Evolutionary conservation across 129 eudicot genomes (phyloP), one percentile per base, ranked within the genome.

Genomic region (Sambucus nigra): DNA sequence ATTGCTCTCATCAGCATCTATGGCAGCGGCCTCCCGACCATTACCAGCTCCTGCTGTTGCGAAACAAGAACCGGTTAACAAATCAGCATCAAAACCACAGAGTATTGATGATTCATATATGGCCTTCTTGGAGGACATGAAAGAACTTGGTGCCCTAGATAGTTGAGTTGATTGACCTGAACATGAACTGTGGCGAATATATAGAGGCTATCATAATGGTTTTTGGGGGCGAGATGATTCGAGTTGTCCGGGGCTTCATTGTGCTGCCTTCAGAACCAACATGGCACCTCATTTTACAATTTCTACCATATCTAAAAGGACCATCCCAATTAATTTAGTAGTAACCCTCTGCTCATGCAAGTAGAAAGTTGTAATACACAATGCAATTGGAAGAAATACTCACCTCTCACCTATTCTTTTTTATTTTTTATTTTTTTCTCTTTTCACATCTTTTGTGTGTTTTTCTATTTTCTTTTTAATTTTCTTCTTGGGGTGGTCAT

Each of bases 41-140:
- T 53, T 53, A 21, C 79, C 86, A 63, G 72, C 81, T 55, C 79
- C 86, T 57, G 54, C 77, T n/a, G 72, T 75, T 58, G 55, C 53
- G 32, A 85, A 69, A 75, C 78, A 65, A 59, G 83, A 72, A 60
- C 19, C 81, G 1, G 75, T 60, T 13, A 72, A 60, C 63, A 42
- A 77, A 3, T 69, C 88, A 38, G 53, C 84, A 29, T 79, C 86
- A 1, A 91, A 91, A 69, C 84, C 95, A n/a, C 71, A 68, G 26
- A 91, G 98, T 35, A 77, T 81, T 26, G 98, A 91, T 69, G 98
- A 85, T 67, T 91, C 98, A 6, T 91, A 91, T 56, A 73, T 53
- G 79, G 95, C 95, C 23, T 91, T 91, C 72, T 76, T 91, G 65
- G 95, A 91, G 79, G 98, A 91, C 63, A 91, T 91, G 95, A 91